Base-by-base conservation (phyloP, 352 stramenopile species). In the Blastocystis sp. region DNA sequence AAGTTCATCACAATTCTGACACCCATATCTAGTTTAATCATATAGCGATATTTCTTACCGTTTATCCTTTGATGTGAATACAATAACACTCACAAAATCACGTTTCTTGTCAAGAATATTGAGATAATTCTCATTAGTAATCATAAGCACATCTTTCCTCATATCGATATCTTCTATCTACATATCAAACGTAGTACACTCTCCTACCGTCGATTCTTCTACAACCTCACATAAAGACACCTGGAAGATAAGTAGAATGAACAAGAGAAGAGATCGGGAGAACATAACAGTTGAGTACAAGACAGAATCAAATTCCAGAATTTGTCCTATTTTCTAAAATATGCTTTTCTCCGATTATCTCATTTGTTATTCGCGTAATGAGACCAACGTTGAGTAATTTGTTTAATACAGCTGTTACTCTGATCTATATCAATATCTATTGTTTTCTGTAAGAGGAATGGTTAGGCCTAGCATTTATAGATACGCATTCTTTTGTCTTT, bases 401-500 rank as follows among this genome's bases (percentile, higher is more conserved):
- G 27, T 49, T 74, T 49, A 37, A 29, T 9, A 83, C n/a, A 21
- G 16, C 66, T 14, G 29, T 65, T 49, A 66, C 71, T 11, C 66
- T 83, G 0, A 54, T 83, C 12, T 83, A 83, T 27, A 21, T 83
- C 12, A 83, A 83, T 54, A 21, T 59, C 2, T 83, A 83, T 42
- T 83, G 71, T 16, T 83, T 83, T 63, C 51, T 83, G 71, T 83
- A 51, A n/a, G 27, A 54, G 6, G 43, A 29, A 14, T 49, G 12
- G n/a, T 19, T 7, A 7, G 16, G 2, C 6, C 12, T 49, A 77
- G 32, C 6, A 14, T 14, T n/a, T 29, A 32, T 49, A 83, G 71
- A 83, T 83, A 83, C 65, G 71, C 46, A 43, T 35, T 83, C 21
- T 29, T 83, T 3, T 83, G 71, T 83, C 21, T 83, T 19, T n/a